Conservation (phyloP, 2,329 filamentous ascomycete genomes). For the Sporothrix globosa region DNA sequence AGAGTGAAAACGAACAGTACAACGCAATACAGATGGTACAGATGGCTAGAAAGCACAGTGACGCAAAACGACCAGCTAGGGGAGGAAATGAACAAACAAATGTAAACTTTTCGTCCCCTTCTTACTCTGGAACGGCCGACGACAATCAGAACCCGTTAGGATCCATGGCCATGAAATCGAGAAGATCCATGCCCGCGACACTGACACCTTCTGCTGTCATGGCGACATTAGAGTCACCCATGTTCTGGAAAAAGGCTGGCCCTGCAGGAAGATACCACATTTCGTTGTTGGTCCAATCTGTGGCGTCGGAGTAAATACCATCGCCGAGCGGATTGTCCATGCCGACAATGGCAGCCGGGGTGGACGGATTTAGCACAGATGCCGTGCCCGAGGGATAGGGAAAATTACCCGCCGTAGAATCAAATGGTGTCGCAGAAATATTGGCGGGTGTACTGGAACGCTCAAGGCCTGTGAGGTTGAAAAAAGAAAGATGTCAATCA, state of each 20-base stretch:
- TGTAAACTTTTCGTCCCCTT: neutral
- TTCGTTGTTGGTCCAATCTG: slow-evolving; percentile 61
- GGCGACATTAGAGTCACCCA: slow-evolving; percentile 62
- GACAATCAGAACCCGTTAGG: neutral
- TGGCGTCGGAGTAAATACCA: slow-evolving; percentile 51
- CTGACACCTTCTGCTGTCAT: slow-evolving; percentile 71
- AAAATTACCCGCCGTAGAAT: slow-evolving; percentile 59
- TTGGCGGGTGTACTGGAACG: slow-evolving; percentile 53
- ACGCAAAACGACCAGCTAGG: neutral
- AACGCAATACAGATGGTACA: too few species aligned
- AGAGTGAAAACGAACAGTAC: too few species aligned
- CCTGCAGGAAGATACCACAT: slow-evolving; percentile 71
- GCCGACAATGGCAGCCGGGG: slow-evolving; percentile 46
- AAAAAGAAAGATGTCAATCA: neutral
- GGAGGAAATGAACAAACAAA: neutral
- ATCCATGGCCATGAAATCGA: slow-evolving; percentile 67
- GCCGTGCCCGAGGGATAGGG: slow-evolving; percentile 54
- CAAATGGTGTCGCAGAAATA: slow-evolving; percentile 67
- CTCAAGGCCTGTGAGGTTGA: slow-evolving; percentile 37
- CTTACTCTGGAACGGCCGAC: too few species aligned
- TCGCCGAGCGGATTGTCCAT: slow-evolving; percentile 41
- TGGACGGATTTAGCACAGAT: slow-evolving; percentile 55
- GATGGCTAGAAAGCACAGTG: too few species aligned
- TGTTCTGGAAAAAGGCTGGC: slow-evolving; percentile 66
- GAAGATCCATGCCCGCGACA: slow-evolving; percentile 66